Base-by-base conservation (phyloP, 805 yeast genomes). In the Candida easanensis region DNA sequence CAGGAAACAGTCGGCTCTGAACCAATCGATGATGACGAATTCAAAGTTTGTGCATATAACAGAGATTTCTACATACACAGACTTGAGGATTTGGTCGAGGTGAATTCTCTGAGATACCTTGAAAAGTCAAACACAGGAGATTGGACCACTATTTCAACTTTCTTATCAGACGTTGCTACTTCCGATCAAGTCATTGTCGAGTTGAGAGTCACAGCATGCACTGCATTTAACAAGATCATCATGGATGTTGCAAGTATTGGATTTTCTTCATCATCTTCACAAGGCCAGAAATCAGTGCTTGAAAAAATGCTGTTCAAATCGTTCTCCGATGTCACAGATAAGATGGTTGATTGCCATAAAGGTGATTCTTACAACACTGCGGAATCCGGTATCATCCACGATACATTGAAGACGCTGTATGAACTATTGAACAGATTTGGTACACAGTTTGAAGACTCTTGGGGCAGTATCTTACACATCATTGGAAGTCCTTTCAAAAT, bases 341-440 rank as follows among this genome's bases (percentile, higher is more conserved):
- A 62, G 1, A 58, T 83, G 31, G 62, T 74, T 13, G 52, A 59
- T 2, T 50, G 60, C n/a, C 54, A 54, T 4, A 42, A 58, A 0
- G 51, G 55, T 14, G 56, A 56, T 8, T 59, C 60, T 48, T 42
- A 77, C 1, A 65, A 77, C 42, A 77, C 78, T 49, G 75, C 80
- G 25, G 88, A 84, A 51, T 74, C 81, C 2, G 90, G 84, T 41
- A 77, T 88, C 47, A 79, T 83, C 46, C 71, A 84, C 15, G 74
- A 74, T 22, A 63, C 77, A 0, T 66, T 90, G 32, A 74, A 78
- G 22, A 82, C 88, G 0, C 61, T 91, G 39, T 84, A 81, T 56
- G 79, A 73, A 23, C 69, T 90, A n/a, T 70, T 91, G 25, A 95
- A 89, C 54, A 80, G 84, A 52, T 84, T 79, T 57, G 97, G 95